These are phyloP conservation scores for Pseudocercospora eumusae DNA, from an alignment of 2,329 filamentous ascomycete species.

Conservation along the genomic window DNA sequence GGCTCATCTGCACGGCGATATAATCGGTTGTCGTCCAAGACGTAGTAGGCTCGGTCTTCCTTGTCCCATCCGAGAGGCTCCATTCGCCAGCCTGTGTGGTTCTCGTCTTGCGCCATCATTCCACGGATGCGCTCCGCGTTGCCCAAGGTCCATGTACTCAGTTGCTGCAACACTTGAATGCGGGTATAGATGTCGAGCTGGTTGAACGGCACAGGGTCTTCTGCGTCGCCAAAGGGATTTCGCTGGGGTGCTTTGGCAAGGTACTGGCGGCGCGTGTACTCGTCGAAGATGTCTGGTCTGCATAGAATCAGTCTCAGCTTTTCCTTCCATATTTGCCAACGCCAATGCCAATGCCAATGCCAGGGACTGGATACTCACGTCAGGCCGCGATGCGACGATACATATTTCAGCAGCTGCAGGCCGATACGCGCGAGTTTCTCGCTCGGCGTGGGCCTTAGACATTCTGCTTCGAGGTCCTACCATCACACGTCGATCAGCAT, in stretches of 20 bases:
- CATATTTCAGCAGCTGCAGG: slow-evolving; percentile 82
- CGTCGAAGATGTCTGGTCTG: slow-evolving; percentile 85
- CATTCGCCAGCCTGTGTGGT: slow-evolving; percentile 55
- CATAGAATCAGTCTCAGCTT: not conserved
- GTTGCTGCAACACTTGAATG: slow-evolving; percentile 79
- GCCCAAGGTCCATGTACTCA: slow-evolving; percentile 85
- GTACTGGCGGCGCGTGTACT: slow-evolving; percentile 89
- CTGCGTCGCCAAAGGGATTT: slow-evolving; percentile 83
- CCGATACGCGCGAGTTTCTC: slow-evolving; percentile 77
- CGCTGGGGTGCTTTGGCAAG: slow-evolving; percentile 72
- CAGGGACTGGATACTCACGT: slow-evolving; percentile 63
- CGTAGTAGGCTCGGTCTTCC: slow-evolving; percentile 81
- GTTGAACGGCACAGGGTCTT: slow-evolving; percentile 70
- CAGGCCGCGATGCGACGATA: slow-evolving; percentile 89
- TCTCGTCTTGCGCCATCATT: slow-evolving; percentile 79
- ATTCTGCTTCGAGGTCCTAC: slow-evolving; percentile 86
- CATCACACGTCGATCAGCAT: slow-evolving; percentile 33
- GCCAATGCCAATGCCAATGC: not conserved
- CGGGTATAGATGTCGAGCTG: slow-evolving; percentile 83
- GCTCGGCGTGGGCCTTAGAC: slow-evolving; percentile 73
- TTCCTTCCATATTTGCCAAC: not conserved
- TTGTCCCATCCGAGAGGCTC: slow-evolving; percentile 87
- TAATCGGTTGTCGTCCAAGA: slow-evolving; percentile 89
- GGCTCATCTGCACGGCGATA: slow-evolving; percentile 83
- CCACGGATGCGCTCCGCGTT: slow-evolving; percentile 85